Conservation (phyloP, 768 basidiomycete species). For the Suillus spraguei region DNA sequence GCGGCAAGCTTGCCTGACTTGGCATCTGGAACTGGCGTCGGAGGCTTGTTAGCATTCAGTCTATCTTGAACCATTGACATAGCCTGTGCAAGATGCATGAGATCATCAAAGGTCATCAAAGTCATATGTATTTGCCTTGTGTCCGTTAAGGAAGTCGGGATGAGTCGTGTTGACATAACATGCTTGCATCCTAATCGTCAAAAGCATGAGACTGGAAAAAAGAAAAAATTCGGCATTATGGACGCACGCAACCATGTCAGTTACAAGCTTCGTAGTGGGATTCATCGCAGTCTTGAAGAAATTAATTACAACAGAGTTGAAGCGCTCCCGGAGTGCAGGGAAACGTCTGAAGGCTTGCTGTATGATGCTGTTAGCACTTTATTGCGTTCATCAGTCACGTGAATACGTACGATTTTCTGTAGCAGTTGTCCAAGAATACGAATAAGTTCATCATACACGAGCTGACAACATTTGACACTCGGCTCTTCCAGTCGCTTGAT, state of each 20-base stretch:
- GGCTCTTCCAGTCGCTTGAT: slow-evolving; percentile 97
- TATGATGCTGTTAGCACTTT: slow-evolving; percentile 13
- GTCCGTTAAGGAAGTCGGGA: slow-evolving; percentile 96
- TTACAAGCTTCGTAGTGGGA: slow-evolving; percentile 93
- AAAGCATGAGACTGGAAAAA: slow-evolving; percentile 9
- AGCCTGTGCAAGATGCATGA: slow-evolving; percentile 50
- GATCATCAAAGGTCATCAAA: background rate
- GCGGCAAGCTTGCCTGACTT: slow-evolving; percentile 67
- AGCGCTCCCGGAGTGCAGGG: slow-evolving; percentile 94
- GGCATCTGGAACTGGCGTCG: slow-evolving; percentile 55
- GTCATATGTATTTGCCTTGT: slow-evolving; percentile 55
- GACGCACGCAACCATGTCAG: slow-evolving; percentile 88
- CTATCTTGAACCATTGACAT: slow-evolving; percentile 87
- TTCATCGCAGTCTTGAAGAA: slow-evolving; percentile 95
- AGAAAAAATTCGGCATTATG: background rate
- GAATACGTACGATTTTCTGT: slow-evolving; percentile 74
- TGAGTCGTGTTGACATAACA: slow-evolving; percentile 99
- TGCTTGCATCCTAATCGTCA: slow-evolving; percentile 81
- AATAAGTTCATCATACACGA: slow-evolving; percentile 97
- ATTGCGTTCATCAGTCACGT: slow-evolving; percentile 1
- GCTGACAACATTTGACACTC: slow-evolving; percentile 87
- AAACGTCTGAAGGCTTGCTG: slow-evolving; percentile 96
- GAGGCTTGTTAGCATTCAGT: slow-evolving; percentile 78
- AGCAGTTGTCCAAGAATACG: slow-evolving; percentile 92
- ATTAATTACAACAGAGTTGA: slow-evolving; percentile 94